Evolutionary conservation across 2,329 filamentous ascomycete genomes (phyloP), one percentile per base, ranked within the genome.

Genomic region (Graphiopsis chlorocephala): DNA sequence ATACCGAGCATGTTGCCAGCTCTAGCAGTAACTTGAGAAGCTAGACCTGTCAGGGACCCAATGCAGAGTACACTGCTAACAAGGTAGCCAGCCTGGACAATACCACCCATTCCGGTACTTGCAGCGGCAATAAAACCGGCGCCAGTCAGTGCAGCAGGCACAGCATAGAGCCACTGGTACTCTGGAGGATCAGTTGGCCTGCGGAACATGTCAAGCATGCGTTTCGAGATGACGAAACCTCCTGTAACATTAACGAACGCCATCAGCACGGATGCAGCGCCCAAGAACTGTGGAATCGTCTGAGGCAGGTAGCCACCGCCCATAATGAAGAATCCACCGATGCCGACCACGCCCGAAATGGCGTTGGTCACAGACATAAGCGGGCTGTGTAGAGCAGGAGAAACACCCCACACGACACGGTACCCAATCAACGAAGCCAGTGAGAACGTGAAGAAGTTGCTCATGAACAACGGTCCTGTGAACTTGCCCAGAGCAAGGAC

Each of bases 291-390:
- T 0, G 92, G 92, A 6, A 96, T 82, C 0, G 91, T 96, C 71
- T 88, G 86, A 0, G 91, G 91, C 0, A 92, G 68, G 72, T 88
- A 90, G 26, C 92, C 92, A 31, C 92, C 92, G 14, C 92, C 93
- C 80, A 97, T 89, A 63, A 96, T 88, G 79, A 96, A 97, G 68
- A 96, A 84, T 14, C 93, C 92, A 64, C 92, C 93, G 66, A 97
- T 84, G 65, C 92, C 93, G 31, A 96, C 93, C 90, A 97, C 80
- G 77, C 90, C 92, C 33, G 91, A 95, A 71, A 96, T 96, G 29
- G 93, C 93, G 75, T 97, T 96, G 8, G 93, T 96, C 38, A 96
- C 92, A 70, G 90, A 93, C 93, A 97, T 96, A 5, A 97, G 80
- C 1, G 92, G 93, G 1, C 91, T 94, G 76, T 96, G 93, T 5